These are phyloP conservation scores for Caloboletus firmus DNA, from an alignment of 1,284 basidiomycete genomes.

Conservation along the genomic window DNA sequence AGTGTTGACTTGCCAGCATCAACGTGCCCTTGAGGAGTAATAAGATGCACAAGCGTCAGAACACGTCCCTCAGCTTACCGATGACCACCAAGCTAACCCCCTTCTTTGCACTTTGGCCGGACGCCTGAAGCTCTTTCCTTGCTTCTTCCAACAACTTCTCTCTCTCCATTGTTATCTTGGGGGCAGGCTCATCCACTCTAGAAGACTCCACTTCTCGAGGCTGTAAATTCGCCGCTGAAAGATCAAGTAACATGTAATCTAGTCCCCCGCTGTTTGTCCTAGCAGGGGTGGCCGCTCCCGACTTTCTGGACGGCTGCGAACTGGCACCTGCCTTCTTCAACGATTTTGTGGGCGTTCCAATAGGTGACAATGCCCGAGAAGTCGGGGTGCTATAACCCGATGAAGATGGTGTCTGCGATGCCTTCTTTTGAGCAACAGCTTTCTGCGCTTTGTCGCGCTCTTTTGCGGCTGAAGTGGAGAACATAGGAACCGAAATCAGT, in stretches of 20 bases:
- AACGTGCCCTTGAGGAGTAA: conserved; percentile 71
- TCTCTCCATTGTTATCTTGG: conserved; percentile 71
- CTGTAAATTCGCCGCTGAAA: conserved; percentile 72
- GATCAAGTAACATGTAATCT: conserved; percentile 65
- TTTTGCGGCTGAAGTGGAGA: conserved; percentile 58
- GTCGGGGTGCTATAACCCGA: conserved; percentile 37
- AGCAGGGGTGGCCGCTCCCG: conserved; percentile 25
- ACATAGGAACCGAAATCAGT: conserved; percentile 44
- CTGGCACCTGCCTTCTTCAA: conserved; percentile 40
- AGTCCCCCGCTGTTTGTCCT: conserved; percentile 26
- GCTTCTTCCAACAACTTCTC: conserved; percentile 89
- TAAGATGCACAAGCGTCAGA: conserved; percentile 7
- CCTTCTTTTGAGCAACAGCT: conserved; percentile 47
- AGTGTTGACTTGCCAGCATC: conserved; percentile 98
- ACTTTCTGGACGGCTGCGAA: conserved; percentile 39
- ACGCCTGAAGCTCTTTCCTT: conserved; percentile 51
- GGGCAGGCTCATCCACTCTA: conserved; percentile 52
- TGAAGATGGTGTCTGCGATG: conserved; percentile 32
- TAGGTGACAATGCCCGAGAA: conserved; percentile 47
- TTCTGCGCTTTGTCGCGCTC: conserved; percentile 75
- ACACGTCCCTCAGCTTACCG: conserved; percentile 54
- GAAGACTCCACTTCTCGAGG: conserved; percentile 44
- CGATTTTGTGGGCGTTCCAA: conserved; percentile 30
- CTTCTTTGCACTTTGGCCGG: conserved; percentile 60
- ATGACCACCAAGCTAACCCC: conserved; percentile 89